A percentile compares a stretch with the other conserved stretches of the same genome.
Conservation (phyloP, 1,139 yeast genomes). For the Hemisphaericaspora xylanilytica region DNA sequence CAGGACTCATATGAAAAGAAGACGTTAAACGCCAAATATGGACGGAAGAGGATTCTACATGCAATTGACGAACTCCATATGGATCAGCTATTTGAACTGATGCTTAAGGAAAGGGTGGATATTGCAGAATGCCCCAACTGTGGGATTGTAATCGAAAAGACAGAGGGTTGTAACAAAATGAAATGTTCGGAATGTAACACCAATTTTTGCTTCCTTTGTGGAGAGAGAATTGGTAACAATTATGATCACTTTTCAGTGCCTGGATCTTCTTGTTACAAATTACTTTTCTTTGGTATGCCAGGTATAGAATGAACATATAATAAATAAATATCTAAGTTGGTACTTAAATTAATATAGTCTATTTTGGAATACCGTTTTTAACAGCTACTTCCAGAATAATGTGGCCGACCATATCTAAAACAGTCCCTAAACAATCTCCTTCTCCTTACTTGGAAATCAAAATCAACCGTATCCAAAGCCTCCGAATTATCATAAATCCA, state of each 20-base stretch:
- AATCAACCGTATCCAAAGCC: slow-evolving; percentile 24
- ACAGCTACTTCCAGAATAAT: slow-evolving; percentile 8
- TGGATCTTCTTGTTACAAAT: slow-evolving; percentile 46
- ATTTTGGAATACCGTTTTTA: background rate
- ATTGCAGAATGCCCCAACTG: slow-evolving; percentile 58
- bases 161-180: slow-evolving; percentile 72
- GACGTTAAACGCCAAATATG: slow-evolving; percentile 49
- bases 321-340: background rate
- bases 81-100: slow-evolving; percentile 47
- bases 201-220: slow-evolving; percentile 60
- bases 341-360: background rate
- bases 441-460: slow-evolving; percentile 46
- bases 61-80: slow-evolving; percentile 48
- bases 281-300: slow-evolving; percentile 57
- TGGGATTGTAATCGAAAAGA: slow-evolving; percentile 50
- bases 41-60: slow-evolving; percentile 40
- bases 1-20: slow-evolving; percentile 29
- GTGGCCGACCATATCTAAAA: slow-evolving; percentile 34
- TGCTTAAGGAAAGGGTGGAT: slow-evolving; percentile 40
- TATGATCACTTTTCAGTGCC: slow-evolving; percentile 53
- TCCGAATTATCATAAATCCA: slow-evolving; percentile 40
- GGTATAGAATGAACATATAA: slow-evolving; percentile 23
- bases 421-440: slow-evolving; percentile 54
- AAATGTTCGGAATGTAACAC: slow-evolving; percentile 51
- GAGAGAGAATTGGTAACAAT: slow-evolving; percentile 43